Evolutionary conservation across 176 grass and related monocot genomes (phyloP).

Genomic region (Oryza officinalis): DNA sequence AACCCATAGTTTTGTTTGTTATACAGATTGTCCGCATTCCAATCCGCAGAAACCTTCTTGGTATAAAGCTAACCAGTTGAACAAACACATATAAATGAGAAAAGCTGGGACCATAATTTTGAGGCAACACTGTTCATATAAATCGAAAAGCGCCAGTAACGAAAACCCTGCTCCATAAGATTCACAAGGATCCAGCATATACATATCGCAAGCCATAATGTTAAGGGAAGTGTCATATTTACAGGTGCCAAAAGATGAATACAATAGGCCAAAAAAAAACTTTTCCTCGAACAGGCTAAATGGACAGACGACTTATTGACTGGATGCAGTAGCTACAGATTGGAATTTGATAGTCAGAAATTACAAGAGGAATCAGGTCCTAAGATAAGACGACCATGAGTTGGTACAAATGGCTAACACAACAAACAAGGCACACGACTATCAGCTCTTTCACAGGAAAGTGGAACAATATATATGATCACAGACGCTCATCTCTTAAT

Average conservation of each 20-base stretch:
- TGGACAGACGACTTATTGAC: constrained; percentile 10
- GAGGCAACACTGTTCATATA: not conserved
- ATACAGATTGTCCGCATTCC: not conserved
- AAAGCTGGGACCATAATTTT: not conserved
- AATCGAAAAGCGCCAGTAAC: not conserved
- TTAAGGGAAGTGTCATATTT: constrained; percentile 11
- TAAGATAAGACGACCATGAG: constrained; percentile 25
- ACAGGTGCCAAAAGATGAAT: constrained; percentile 26
- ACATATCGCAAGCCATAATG: not conserved
- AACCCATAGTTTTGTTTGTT: too few relatives aligned
- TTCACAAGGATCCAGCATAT: not conserved
- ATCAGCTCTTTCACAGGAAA: constrained; percentile 28
- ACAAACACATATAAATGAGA: not conserved
- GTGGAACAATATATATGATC: constrained; percentile 12
- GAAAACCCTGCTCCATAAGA: not conserved
- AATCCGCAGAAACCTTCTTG: not conserved
- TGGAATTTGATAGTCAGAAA: constrained; percentile 21
- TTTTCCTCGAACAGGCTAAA: constrained; percentile 3
- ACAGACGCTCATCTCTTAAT: constrained; percentile 64
- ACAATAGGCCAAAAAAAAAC: not conserved
- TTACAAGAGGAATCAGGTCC: constrained; percentile 44
- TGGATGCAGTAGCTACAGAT: constrained; percentile 32
- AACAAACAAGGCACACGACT: not conserved
- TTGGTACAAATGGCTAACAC: constrained; percentile 43
- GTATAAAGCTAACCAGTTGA: not conserved